Evolutionary conservation across 768 basidiomycete species (phyloP).

Genomic region (Termitomyces sp.): DNA sequence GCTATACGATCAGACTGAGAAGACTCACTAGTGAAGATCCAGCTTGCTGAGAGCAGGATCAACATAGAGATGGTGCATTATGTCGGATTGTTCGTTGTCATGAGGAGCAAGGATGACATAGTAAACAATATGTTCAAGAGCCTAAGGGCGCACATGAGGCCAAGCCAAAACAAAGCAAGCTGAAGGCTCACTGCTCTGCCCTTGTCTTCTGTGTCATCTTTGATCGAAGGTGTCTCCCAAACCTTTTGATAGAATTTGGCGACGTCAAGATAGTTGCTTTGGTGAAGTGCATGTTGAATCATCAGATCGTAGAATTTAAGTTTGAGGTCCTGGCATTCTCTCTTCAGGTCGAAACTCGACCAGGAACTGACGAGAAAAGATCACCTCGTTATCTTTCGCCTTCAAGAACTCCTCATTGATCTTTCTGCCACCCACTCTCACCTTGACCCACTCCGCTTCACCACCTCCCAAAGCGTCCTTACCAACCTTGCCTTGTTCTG

Average conservation of each 20-base stretch:
- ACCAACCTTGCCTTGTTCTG: conserved; percentile 54
- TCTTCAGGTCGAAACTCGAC: conserved; percentile 3
- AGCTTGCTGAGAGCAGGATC: conserved; percentile 79
- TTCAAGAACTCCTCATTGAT: conserved; percentile 92
- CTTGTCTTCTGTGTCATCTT: conserved; percentile 70
- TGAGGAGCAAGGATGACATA: conserved; percentile 92
- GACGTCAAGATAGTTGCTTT: conserved; percentile 83
- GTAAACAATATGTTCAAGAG: conserved; percentile 91
- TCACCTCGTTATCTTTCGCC: conserved; percentile 84
- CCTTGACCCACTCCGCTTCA: conserved; percentile 91
- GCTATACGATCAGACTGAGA: neutral
- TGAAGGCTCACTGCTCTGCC: conserved; percentile 52
- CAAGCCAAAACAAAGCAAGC: neutral
- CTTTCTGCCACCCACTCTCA: conserved; percentile 86
- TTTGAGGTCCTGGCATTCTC: conserved; percentile 72
- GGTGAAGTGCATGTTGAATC: conserved; percentile 89
- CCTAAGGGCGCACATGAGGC: conserved; percentile 37
- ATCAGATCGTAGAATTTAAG: conserved; percentile 94
- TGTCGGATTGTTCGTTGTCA: conserved; percentile 96
- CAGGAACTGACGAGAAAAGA: neutral
- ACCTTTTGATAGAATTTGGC: conserved; percentile 95
- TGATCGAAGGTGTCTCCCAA: conserved; percentile 95
- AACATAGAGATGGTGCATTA: conserved; percentile 81
- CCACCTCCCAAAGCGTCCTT: conserved; percentile 65
- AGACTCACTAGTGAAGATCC: conserved; percentile 74